These are phyloP conservation scores for Aspergillus hiratsukae DNA, from an alignment of 2,329 filamentous ascomycete species.

Conservation along the genomic window DNA sequence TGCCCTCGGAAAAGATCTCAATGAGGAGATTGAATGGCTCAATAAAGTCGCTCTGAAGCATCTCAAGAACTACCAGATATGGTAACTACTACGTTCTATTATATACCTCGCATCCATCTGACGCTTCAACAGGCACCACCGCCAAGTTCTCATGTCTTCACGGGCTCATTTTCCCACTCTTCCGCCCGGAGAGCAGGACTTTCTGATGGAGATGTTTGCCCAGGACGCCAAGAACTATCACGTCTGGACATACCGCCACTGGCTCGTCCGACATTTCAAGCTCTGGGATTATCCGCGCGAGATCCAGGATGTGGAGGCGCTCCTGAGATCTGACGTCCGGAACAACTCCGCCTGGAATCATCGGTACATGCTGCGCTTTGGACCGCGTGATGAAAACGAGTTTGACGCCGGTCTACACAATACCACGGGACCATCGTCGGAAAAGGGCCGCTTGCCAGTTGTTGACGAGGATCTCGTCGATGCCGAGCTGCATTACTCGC, in stretches of 20 bases:
- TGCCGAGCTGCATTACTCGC: constrained; percentile 69
- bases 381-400: constrained; percentile 46
- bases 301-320: constrained; percentile 63
- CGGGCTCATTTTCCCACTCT: constrained; percentile 48
- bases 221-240: constrained; percentile 97
- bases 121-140: constrained; percentile 51
- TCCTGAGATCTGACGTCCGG: constrained; percentile 75
- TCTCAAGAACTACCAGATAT: constrained; percentile 99
- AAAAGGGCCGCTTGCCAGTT: constrained; percentile 32
- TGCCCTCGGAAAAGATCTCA: constrained; percentile 59
- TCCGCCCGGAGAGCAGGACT: constrained; percentile 64
- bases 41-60: constrained; percentile 76
- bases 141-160: constrained; percentile 52
- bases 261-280: constrained; percentile 62
- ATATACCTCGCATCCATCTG: not conserved
- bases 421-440: constrained; percentile 11
- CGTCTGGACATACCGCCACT: constrained; percentile 92
- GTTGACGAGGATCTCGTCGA: constrained; percentile 63
- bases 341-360: constrained; percentile 99
- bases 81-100: constrained; percentile 42
- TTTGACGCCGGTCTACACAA: constrained; percentile 36
- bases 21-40: constrained; percentile 77
- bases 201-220: constrained; percentile 74
- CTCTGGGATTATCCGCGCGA: constrained; percentile 57
- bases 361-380: constrained; percentile 88